phyloP scores from a whole-genome alignment of 805 yeast genomes.

The Starmerella powellii region DNA sequence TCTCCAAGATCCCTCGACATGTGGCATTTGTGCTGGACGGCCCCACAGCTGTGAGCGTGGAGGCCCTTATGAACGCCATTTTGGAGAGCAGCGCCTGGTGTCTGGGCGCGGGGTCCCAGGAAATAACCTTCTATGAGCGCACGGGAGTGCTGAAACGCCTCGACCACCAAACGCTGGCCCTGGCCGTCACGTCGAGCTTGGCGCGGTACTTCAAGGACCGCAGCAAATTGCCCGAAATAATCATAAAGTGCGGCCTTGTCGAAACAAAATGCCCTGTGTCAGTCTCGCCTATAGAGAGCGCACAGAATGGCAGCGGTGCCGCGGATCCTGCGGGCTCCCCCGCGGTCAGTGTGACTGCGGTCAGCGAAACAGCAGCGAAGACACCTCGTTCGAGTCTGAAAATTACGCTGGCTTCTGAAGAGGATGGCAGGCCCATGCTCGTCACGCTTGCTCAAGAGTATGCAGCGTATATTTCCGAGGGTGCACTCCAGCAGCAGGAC shows the following conservation, averaged over 20 bases:
- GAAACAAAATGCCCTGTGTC: no score
- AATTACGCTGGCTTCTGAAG: slow-evolving; percentile 52
- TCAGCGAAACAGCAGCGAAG: no score
- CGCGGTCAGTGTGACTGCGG: no score
- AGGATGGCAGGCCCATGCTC: slow-evolving; percentile 83
- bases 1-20: slow-evolving; percentile 60
- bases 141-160: slow-evolving; percentile 49
- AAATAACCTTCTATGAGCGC: slow-evolving; percentile 64
- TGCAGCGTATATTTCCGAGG: slow-evolving; percentile 55
- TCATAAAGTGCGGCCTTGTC: slow-evolving; percentile 7
- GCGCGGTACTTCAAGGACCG: slow-evolving; percentile 43
- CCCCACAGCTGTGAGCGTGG: slow-evolving; percentile 78
- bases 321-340: background rate
- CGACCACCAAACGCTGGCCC: slow-evolving; percentile 34
- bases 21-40: slow-evolving; percentile 61
- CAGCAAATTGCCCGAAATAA: slow-evolving; percentile 37
- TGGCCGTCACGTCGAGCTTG: slow-evolving; percentile 47
- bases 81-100: slow-evolving; percentile 65
- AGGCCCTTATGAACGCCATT: slow-evolving; percentile 49
- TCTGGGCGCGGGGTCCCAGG: slow-evolving; percentile 70
- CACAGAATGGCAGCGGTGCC: no score
- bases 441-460: slow-evolving; percentile 78
- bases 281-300: no score
- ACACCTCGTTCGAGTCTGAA: no score
- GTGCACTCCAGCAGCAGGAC: slow-evolving; percentile 51